These are phyloP conservation scores for Aspergillus incahuasiensis DNA, from an alignment of 495 filamentous ascomycete species.

Conservation along the genomic window DNA sequence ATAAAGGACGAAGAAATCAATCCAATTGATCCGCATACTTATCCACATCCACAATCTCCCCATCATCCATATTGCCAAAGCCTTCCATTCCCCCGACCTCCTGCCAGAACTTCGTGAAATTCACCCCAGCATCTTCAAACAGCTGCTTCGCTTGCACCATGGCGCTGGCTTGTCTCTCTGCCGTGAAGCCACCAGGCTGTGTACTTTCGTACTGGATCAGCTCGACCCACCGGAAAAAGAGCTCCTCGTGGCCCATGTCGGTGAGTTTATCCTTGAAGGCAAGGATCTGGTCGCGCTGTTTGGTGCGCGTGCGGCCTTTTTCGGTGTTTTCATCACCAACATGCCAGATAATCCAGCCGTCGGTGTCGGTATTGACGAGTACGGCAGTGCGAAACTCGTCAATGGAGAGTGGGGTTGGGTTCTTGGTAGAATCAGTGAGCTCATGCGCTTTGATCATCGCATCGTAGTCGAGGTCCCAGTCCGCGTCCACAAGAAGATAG, in stretches of 20 bases:
- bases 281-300: constrained; percentile 57
- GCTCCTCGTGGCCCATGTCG: constrained; percentile 68
- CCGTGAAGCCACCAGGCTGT: constrained; percentile 65
- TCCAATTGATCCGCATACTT: constrained; percentile 6
- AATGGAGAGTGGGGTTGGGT: constrained; percentile 33
- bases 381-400: constrained; percentile 59
- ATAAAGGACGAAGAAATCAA: background rate
- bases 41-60: background rate
- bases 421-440: constrained; percentile 44
- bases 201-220: constrained; percentile 76
- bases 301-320: constrained; percentile 43
- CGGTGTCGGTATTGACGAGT: constrained; percentile 57
- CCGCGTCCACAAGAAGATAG: constrained; percentile 68
- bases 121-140: constrained; percentile 64
- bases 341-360: constrained; percentile 61
- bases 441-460: constrained; percentile 65
- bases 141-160: constrained; percentile 62
- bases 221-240: constrained; percentile 86
- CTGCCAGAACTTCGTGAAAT: constrained; percentile 73
- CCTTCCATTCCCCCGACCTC: constrained; percentile 64
- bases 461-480: constrained; percentile 78
- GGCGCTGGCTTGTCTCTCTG: constrained; percentile 59
- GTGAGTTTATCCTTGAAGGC: constrained; percentile 67
- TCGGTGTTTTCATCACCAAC: constrained; percentile 49
- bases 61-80: constrained; percentile 20